A percentile compares a stretch with the other conserved stretches of the same genome.
Conservation (phyloP, 805 yeast genomes). For the Metschnikowia sp. region DNA sequence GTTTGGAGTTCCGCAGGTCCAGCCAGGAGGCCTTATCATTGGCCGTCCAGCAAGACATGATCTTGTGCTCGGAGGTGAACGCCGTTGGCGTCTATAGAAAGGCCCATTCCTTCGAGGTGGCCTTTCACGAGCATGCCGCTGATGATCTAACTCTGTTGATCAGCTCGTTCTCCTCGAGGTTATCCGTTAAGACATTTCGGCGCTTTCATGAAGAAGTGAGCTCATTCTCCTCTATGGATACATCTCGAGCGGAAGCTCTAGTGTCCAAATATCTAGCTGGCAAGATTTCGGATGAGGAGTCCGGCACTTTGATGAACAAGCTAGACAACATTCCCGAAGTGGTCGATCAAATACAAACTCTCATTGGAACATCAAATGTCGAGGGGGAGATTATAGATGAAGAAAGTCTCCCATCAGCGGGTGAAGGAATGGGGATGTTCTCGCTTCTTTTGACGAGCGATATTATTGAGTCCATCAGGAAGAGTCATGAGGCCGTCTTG, state of each 20-base stretch:
- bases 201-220: constrained; percentile 21
- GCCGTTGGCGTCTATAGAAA: constrained; percentile 31
- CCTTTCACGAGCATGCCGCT: constrained; percentile 16
- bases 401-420: constrained; percentile 1
- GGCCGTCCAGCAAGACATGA: constrained; percentile 10
- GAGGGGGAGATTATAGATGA: constrained; percentile 1
- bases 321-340: constrained; percentile 27
- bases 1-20: constrained; percentile 64
- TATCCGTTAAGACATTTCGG: constrained; percentile 30
- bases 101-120: constrained; percentile 30
- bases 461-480: constrained; percentile 28
- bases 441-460: constrained; percentile 23
- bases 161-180: constrained; percentile 18
- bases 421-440: constrained; percentile 20
- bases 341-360: constrained; percentile 21
- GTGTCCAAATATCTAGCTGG: constrained; percentile 21
- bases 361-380: constrained; percentile 17
- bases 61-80: constrained; percentile 29
- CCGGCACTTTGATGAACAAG: constrained; percentile 17
- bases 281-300: constrained; percentile 27
- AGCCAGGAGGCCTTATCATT: constrained; percentile 56
- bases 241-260: constrained; percentile 20
- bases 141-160: constrained; percentile 21
- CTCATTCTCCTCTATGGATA: constrained; percentile 12
- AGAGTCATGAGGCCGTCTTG: constrained; percentile 28